Evolutionary conservation across 495 filamentous ascomycete species (phyloP), one percentile per base, ranked within the genome.

Genomic region (Penicillium cataractarum): DNA sequence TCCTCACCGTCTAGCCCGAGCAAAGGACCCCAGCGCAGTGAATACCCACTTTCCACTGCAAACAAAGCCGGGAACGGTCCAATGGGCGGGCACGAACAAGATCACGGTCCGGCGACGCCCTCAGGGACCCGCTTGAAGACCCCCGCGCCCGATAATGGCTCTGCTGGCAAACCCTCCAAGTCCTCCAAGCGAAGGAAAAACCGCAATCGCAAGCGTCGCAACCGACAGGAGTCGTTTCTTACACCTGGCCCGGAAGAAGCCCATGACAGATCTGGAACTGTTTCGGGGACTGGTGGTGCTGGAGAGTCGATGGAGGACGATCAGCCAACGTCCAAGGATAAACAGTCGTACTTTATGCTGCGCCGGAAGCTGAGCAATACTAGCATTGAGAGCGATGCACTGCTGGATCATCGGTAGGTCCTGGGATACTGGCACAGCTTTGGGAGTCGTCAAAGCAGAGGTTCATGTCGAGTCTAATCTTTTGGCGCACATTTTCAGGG

Each of bases 341-440:
- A 58, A n/a, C 60, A 74, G 60, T 73, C 81, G 24, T 88, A 90
- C 66, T 93, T 91, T 69, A 75, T 82, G 32, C 70, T 87, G 46
- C 76, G 79, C 13, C 71, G 74, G 53, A 90, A 88, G 70, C 55
- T 88, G 62, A 96, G 92, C 72, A 87, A 81, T 70, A 92, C 90
- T 5, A 96, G 92, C 69, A 76, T 96, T 56, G 92, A 93, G 57
- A 94, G 90, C 69, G 86, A 92, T 66, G 87, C 85, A 4, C 79
- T 96, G 50, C 75, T 96, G 46, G 92, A 96, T 70, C 92, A 96
- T 68, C 82, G 90, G 90, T 92, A 78, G 48, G 68, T 54, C 0
- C 12, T 22, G 21, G 15, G 17, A 35, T 62, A 39, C 1, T 21
- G 40, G 5, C 6, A 8, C n/a, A 3, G 3, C 6, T 5, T 6